phyloP scores from a whole-genome alignment of 1,284 basidiomycete genomes.

The Ceratorhiza oryzae-sativae region DNA sequence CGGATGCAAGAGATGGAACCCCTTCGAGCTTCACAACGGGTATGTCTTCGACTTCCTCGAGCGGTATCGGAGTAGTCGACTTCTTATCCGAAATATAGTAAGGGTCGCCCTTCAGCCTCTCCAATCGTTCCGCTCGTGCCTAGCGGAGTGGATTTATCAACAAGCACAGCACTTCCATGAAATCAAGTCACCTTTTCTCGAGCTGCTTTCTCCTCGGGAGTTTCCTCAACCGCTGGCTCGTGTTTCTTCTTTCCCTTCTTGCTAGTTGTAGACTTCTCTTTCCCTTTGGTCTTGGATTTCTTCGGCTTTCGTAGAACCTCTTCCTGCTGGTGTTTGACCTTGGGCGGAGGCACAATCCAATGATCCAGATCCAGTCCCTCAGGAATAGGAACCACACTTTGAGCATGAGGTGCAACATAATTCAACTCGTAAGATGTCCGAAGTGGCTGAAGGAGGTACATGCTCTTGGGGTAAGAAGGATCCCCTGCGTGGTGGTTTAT shows the following conservation, averaged over 20 bases:
- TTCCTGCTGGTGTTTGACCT: slow-evolving; percentile 48
- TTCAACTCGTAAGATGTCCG: slow-evolving; percentile 85
- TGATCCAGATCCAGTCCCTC: slow-evolving; percentile 84
- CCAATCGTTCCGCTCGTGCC: slow-evolving; percentile 76
- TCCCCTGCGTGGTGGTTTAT: slow-evolving; percentile 49
- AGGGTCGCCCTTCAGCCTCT: slow-evolving; percentile 80
- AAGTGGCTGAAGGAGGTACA: slow-evolving; percentile 85
- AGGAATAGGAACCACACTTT: slow-evolving; percentile 80
- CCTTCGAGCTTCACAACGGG: slow-evolving; percentile 82
- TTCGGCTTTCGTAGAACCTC: slow-evolving; percentile 45
- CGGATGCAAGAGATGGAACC: slow-evolving; percentile 57
- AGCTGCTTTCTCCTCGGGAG: slow-evolving; percentile 59
- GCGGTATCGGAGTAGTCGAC: slow-evolving; percentile 39
- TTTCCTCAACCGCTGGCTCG: slow-evolving; percentile 57
- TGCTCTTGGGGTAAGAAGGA: slow-evolving; percentile 80
- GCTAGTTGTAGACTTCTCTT: slow-evolving; percentile 56
- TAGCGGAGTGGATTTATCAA: slow-evolving; percentile 50
- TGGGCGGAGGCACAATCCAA: slow-evolving; percentile 74
- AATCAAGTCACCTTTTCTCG: slow-evolving; percentile 62
- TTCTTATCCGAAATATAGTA: slow-evolving; percentile 80
- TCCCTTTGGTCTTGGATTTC: slow-evolving; percentile 44
- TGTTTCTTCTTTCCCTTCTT: slow-evolving; percentile 56
- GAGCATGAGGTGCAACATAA: slow-evolving; percentile 81
- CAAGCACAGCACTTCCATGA: slow-evolving; percentile 24
- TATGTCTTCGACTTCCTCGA: slow-evolving; percentile 77